Conservation (phyloP, 176 grass and related monocot genomes). For the Hsuehochloa calcarea region DNA sequence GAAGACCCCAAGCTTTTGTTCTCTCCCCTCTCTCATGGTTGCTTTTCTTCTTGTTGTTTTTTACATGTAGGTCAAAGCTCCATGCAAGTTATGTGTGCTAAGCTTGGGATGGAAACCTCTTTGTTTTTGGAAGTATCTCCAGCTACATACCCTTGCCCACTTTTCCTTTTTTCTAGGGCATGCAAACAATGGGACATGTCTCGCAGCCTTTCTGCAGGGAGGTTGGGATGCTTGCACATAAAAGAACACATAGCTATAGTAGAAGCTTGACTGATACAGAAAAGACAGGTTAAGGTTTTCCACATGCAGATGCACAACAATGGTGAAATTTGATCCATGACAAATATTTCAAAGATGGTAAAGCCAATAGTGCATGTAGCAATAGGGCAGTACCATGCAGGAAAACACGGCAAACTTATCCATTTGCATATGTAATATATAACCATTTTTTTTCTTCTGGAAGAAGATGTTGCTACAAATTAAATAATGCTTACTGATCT, state of each 20-base stretch:
- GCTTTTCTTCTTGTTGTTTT: background rate
- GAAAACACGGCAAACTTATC: background rate
- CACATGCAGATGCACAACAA: background rate
- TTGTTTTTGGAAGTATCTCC: constrained; percentile 25
- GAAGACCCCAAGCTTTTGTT: background rate
- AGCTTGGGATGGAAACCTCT: background rate
- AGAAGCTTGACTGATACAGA: background rate
- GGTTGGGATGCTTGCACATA: constrained; percentile 19
- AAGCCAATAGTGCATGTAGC: background rate
- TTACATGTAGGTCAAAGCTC: constrained; percentile 13
- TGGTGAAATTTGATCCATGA: background rate
- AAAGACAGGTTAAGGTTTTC: background rate
- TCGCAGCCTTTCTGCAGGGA: constrained; percentile 15
- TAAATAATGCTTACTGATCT: background rate
- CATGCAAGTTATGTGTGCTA: background rate
- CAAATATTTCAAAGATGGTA: background rate
- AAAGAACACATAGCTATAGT: constrained; percentile 6
- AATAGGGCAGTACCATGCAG: background rate
- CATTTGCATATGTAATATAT: background rate
- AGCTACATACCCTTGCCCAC: background rate
- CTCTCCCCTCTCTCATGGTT: background rate
- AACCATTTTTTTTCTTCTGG: background rate
- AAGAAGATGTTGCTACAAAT: background rate
- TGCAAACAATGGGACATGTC: constrained; percentile 28
- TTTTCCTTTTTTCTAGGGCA: constrained; percentile 38